These are phyloP conservation scores for Chaetomidium leptoderma DNA, from an alignment of 495 filamentous ascomycete genomes.

Conservation along the genomic window DNA sequence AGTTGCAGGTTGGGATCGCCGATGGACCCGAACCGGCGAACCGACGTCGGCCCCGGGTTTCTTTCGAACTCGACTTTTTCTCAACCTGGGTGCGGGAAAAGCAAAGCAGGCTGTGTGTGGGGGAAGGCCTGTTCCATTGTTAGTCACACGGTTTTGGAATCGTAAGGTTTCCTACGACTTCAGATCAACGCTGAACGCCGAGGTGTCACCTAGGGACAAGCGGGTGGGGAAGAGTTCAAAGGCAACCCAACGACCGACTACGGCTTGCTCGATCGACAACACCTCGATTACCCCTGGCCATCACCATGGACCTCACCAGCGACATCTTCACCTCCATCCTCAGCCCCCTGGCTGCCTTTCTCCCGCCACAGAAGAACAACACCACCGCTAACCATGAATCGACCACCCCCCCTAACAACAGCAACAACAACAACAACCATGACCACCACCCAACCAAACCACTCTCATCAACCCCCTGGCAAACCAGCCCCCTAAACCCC, in stretches of 20 bases:
- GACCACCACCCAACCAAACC: not conserved
- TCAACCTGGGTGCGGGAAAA: not conserved
- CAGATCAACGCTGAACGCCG: too few relatives aligned
- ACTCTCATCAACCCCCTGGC: conserved; percentile 15
- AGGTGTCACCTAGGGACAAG: too few relatives aligned
- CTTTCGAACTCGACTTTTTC: not conserved
- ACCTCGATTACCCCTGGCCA: not conserved
- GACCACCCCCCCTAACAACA: not conserved
- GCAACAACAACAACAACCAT: not conserved
- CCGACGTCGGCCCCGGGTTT: too few relatives aligned
- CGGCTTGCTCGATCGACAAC: too few relatives aligned
- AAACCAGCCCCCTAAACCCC: conserved; percentile 33
- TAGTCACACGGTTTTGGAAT: not conserved
- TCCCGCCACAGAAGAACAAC: not conserved
- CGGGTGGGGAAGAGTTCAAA: too few relatives aligned
- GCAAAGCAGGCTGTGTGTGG: too few relatives aligned
- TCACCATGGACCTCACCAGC: conserved; percentile 28
- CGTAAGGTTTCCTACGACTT: too few relatives aligned
- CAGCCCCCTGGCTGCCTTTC: conserved; percentile 27
- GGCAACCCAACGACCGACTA: too few relatives aligned
- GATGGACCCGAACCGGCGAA: too few relatives aligned
- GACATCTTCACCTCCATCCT: conserved; percentile 22
- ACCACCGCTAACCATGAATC: not conserved
- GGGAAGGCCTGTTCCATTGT: not conserved
- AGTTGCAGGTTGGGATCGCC: not conserved